A percentile compares a stretch with the other conserved stretches of the same genome.
Conservation (phyloP, 768 basidiomycete species). For the Podaxis sp. region DNA sequence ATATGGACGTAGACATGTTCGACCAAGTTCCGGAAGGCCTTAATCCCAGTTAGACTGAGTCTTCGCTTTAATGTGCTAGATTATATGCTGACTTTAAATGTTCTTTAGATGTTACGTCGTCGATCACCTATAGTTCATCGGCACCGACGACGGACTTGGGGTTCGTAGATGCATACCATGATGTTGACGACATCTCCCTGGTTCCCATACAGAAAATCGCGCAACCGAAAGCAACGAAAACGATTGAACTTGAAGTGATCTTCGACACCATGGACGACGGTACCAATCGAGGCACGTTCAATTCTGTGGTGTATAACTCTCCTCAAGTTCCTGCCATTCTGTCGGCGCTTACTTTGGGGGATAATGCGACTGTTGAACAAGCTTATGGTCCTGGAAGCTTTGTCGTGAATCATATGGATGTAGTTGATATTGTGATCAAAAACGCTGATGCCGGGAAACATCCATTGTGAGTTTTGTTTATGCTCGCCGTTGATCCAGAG, state of each 20-base stretch:
- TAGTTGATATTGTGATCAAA: slow-evolving; percentile 75
- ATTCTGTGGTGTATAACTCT: slow-evolving; percentile 64
- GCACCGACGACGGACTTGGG: slow-evolving; percentile 53
- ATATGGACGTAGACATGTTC: slow-evolving; percentile 92
- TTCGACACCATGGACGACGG: slow-evolving; percentile 90
- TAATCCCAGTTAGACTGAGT: slow-evolving; percentile 62
- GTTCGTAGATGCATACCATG: slow-evolving; percentile 54
- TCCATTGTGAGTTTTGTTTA: slow-evolving; percentile 64
- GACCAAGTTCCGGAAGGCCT: slow-evolving; percentile 73
- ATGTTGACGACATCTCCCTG: slow-evolving; percentile 66
- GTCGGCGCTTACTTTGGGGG: slow-evolving; percentile 73
- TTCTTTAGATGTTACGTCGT: slow-evolving; percentile 72
- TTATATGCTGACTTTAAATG: not conserved
- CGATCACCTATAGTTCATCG: slow-evolving; percentile 69
- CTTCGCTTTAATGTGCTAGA: not conserved
- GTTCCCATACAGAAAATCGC: slow-evolving; percentile 59
- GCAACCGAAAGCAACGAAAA: slow-evolving; percentile 51
- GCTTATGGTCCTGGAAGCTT: slow-evolving; percentile 85
- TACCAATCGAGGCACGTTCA: slow-evolving; percentile 80
- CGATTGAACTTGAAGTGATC: slow-evolving; percentile 66
- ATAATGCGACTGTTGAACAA: slow-evolving; percentile 58
- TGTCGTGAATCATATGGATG: slow-evolving; percentile 71
- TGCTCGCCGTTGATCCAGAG: not conserved
- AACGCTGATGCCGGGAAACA: slow-evolving; percentile 76
- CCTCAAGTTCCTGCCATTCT: slow-evolving; percentile 78